Conservation (phyloP, 2,329 filamentous ascomycete genomes). For the Aureobasidium sp. region DNA sequence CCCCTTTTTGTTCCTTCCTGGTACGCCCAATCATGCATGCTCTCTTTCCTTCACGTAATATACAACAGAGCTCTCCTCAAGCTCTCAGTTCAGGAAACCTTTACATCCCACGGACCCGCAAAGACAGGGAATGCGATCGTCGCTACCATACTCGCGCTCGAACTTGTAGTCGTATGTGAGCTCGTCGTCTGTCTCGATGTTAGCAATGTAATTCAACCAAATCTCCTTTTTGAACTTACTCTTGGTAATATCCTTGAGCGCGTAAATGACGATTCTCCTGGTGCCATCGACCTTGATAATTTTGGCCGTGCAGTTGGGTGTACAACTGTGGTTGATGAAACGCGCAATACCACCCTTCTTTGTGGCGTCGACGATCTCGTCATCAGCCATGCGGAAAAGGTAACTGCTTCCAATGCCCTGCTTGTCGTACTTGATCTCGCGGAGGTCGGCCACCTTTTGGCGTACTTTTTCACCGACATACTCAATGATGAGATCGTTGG, state of each 20-base stretch:
- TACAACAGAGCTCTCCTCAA: neutral
- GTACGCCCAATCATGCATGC: neutral
- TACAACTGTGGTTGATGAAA: conserved; percentile 98
- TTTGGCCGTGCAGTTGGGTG: conserved; percentile 97
- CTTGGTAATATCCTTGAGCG: conserved; percentile 85
- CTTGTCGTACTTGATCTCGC: conserved; percentile 85
- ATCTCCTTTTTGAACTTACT: conserved; percentile 55
- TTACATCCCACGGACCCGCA: conserved; percentile 96
- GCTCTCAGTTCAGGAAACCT: conserved; percentile 88
- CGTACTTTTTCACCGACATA: conserved; percentile 97
- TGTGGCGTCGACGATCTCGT: conserved; percentile 94
- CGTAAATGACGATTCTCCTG: conserved; percentile 98
- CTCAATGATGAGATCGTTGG: conserved; percentile 99
- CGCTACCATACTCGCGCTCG: conserved; percentile 89
- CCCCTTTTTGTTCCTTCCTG: neutral
- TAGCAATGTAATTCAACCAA: conserved; percentile 21
- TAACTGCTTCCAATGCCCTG: conserved; percentile 97
- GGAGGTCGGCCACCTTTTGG: conserved; percentile 94
- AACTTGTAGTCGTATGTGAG: conserved; percentile 99
- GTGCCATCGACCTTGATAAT: conserved; percentile 98
- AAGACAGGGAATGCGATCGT: conserved; percentile 93
- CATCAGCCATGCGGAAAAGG: conserved; percentile 95
- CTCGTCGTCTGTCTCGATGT: conserved; percentile 69
- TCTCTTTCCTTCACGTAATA: neutral
- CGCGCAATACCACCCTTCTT: conserved; percentile 97